Conservation (phyloP, 225 moss, liverwort and hornwort genomes). For the Pseudisothecium myosuroides region DNA sequence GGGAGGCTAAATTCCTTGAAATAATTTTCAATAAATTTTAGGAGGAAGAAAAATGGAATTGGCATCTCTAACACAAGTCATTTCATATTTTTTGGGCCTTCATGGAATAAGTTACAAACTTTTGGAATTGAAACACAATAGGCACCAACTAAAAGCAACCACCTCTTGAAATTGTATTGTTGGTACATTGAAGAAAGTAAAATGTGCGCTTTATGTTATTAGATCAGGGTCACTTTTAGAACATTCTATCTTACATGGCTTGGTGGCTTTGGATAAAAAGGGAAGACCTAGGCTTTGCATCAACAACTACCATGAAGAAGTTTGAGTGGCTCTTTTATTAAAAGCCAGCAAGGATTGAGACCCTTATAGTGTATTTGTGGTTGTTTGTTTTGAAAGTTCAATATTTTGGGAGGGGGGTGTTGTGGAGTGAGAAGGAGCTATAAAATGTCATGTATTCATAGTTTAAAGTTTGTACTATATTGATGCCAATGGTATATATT, state of each 20-base stretch:
- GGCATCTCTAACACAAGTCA: too few species aligned
- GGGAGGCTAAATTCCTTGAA: too few species aligned
- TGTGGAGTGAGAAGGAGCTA: fast-evolving
- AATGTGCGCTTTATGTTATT: too few species aligned
- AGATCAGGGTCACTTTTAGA: too few species aligned
- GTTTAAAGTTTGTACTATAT: not conserved
- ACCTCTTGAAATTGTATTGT: too few species aligned
- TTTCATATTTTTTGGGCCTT: too few species aligned
- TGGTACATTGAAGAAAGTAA: too few species aligned
- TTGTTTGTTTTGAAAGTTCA: not conserved
- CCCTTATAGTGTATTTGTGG: fast-evolving
- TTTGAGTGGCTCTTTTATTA: not conserved
- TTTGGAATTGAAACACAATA: too few species aligned
- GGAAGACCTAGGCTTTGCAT: fast-evolving
- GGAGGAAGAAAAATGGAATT: too few species aligned
- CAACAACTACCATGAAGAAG: not conserved
- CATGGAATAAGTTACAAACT: too few species aligned
- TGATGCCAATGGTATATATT: not conserved
- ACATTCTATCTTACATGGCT: not conserved
- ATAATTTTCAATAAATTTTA: too few species aligned
- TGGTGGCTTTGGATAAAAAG: fast-evolving
- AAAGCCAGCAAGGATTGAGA: fast-evolving
- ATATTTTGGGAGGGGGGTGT: not conserved
- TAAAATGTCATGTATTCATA: not conserved
- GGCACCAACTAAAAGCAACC: too few species aligned